Conservation (phyloP, 2,329 filamentous ascomycete species). For the Penicillium sp. region DNA sequence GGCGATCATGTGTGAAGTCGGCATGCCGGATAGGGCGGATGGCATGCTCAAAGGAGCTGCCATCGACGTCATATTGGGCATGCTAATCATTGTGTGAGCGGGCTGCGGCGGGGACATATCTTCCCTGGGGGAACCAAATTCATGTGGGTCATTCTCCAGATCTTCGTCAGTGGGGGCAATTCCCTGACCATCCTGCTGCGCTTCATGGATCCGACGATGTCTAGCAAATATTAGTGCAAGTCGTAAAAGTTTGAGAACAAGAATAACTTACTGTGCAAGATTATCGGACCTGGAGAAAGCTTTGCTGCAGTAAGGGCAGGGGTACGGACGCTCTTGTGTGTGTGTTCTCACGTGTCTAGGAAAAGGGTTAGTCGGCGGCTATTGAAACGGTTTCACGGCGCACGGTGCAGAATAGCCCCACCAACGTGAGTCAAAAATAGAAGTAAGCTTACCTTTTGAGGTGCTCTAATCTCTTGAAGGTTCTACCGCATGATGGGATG, state of each 20-base stretch:
- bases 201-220: conserved; percentile 78
- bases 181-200: conserved; percentile 56
- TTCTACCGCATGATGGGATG: conserved; percentile 93
- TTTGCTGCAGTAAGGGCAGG: conserved; percentile 97
- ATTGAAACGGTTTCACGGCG: conserved; percentile 45
- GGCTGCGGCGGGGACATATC: conserved; percentile 60
- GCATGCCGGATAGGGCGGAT: conserved; percentile 41
- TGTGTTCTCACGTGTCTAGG: conserved; percentile 96
- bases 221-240: conserved; percentile 45
- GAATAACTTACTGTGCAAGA: conserved; percentile 77
- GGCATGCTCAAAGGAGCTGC: conserved; percentile 35
- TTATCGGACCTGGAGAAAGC: conserved; percentile 98
- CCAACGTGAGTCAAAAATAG: conserved; percentile 22
- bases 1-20: conserved; percentile 42
- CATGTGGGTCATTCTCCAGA: conserved; percentile 83
- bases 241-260: not conserved
- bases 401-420: conserved; percentile 23
- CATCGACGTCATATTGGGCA: conserved; percentile 38
- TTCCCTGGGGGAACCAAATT: conserved; percentile 75
- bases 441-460: conserved; percentile 79
- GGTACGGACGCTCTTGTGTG: conserved; percentile 97
- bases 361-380: conserved; percentile 52
- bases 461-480: conserved; percentile 99
- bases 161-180: conserved; percentile 65
- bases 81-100: conserved; percentile 32